These are phyloP conservation scores for Jamesozyma lodderae DNA, from an alignment of 805 yeast species.

Conservation along the genomic window DNA sequence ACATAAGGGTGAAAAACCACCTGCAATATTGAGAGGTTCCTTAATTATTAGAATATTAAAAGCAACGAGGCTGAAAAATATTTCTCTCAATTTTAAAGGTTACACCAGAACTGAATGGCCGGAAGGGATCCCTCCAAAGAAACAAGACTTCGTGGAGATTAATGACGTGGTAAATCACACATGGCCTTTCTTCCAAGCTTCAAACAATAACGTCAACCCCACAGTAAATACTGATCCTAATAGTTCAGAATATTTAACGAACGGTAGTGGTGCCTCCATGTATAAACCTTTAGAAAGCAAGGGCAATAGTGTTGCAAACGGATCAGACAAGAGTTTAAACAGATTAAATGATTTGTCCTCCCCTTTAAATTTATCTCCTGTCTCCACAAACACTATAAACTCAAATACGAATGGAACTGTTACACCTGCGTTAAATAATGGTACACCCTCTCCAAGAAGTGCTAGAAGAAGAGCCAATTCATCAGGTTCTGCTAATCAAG, in stretches of 20 bases:
- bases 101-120: conserved; percentile 86
- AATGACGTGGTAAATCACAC: conserved; percentile 65
- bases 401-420: background rate
- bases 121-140: conserved; percentile 93
- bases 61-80: conserved; percentile 59
- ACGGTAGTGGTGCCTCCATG: conserved; percentile 14
- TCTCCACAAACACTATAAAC: background rate
- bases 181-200: conserved; percentile 73
- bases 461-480: conserved; percentile 8
- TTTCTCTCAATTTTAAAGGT: conserved; percentile 58
- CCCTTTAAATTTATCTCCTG: conserved; percentile 3
- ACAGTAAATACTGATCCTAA: background rate
- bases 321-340: background rate
- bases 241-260: conserved; percentile 5
- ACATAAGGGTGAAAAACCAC: conserved; percentile 60
- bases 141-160: conserved; percentile 53
- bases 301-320: background rate
- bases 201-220: background rate
- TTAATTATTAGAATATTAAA: conserved; percentile 60
- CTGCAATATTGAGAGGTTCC: conserved; percentile 75
- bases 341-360: background rate
- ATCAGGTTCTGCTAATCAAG: conserved; percentile 1
- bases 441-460: too few relatives aligned
- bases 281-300: conserved; percentile 8
- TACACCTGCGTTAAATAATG: background rate